Conservation (phyloP, 106 monocot species). For the Apostasia shenzhenica region DNA sequence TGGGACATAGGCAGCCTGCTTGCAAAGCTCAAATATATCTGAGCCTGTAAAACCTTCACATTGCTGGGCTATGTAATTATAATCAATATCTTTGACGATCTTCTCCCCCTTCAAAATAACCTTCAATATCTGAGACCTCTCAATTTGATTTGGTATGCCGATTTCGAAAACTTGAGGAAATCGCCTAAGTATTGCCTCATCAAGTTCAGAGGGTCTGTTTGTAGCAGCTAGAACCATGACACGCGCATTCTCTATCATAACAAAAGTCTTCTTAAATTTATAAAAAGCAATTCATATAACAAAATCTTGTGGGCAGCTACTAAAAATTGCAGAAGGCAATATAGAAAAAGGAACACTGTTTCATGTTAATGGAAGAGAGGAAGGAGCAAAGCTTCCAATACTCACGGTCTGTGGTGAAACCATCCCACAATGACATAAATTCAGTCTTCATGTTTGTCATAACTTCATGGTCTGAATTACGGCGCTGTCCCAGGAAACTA, state of each 20-base stretch:
- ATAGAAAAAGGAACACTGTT: no score
- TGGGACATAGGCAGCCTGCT: constrained; percentile 92
- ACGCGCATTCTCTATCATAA: constrained; percentile 62
- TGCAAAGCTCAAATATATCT: constrained; percentile 85
- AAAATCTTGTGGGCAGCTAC: no score
- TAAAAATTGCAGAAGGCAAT: no score
- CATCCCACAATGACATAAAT: constrained; percentile 99
- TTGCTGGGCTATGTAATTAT: constrained; percentile 56
- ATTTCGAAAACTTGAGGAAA: constrained; percentile 93
- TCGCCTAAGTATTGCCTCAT: constrained; percentile 92
- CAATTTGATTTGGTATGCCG: constrained; percentile 67
- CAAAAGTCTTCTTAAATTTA: neutral
- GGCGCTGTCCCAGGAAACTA: constrained; percentile 90
- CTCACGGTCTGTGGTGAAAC: constrained; percentile 87
- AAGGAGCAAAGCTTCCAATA: neutral
- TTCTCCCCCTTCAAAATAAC: constrained; percentile 83
- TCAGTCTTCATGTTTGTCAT: constrained; percentile 99
- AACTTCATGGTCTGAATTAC: constrained; percentile 83
- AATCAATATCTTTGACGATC: constrained; percentile 60
- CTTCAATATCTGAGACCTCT: constrained; percentile 82
- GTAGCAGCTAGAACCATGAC: constrained; percentile 98
- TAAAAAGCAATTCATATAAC: no score
- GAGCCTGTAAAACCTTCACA: constrained; percentile 93
- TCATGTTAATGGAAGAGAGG: neutral
- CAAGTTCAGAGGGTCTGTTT: constrained; percentile 84